These are phyloP conservation scores for Cutaneotrichosporon sp. DNA, from an alignment of 1,284 basidiomycete species.

Conservation along the genomic window DNA sequence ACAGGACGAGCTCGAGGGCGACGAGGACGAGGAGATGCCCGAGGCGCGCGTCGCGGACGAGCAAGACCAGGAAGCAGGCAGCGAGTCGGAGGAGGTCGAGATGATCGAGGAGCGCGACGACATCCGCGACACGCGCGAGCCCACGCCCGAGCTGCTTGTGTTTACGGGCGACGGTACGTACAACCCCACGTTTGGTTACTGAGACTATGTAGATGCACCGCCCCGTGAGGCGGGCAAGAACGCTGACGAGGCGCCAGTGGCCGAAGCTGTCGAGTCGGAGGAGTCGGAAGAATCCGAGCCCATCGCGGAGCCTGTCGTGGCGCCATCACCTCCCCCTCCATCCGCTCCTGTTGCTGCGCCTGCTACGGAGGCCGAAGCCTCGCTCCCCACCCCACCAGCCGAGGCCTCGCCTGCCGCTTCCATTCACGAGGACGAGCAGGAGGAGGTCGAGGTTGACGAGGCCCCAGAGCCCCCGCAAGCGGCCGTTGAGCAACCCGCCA, in stretches of 20 bases:
- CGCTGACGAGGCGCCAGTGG: background rate
- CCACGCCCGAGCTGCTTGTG: background rate
- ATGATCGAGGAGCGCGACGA: background rate
- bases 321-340: background rate
- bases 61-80: background rate
- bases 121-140: background rate
- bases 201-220: background rate
- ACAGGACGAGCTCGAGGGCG: background rate
- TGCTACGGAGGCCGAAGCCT: background rate
- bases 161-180: background rate
- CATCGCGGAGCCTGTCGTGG: background rate
- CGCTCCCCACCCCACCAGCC: background rate
- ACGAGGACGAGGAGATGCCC: background rate
- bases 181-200: slow-evolving; percentile 2
- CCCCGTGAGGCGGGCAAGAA: background rate
- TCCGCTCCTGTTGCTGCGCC: background rate
- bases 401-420: background rate
- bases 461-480: no score
- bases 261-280: background rate
- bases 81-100: background rate
- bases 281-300: background rate
- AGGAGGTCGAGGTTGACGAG: slow-evolving; percentile 11
- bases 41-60: background rate
- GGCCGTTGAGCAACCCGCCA: no score
- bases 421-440: background rate